Conservation (phyloP, 345 rosid genomes). For the Aquilaria malaccensis region DNA sequence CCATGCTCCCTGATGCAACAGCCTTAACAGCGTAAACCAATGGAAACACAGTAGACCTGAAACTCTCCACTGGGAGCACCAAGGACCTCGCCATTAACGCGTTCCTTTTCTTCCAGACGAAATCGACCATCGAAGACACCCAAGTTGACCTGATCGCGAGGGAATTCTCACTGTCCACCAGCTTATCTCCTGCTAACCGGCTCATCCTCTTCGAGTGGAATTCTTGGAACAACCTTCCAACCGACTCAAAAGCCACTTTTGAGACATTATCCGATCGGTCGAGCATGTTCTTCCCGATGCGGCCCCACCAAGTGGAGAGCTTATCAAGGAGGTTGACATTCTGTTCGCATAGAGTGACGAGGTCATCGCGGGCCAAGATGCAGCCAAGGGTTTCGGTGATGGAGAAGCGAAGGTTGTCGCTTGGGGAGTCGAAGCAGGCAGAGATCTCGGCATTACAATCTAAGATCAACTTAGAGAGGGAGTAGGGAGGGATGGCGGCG, state of each 20-base stretch:
- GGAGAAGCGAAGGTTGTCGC: slow-evolving; percentile 72
- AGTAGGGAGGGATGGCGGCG: slow-evolving; percentile 78
- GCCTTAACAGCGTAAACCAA: slow-evolving; percentile 83
- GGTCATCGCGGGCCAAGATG: slow-evolving; percentile 84
- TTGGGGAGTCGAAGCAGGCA: slow-evolving; percentile 65
- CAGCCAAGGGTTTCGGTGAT: slow-evolving; percentile 90
- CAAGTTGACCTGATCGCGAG: slow-evolving; percentile 84
- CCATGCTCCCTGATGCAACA: slow-evolving; percentile 78
- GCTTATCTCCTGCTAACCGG: slow-evolving; percentile 91
- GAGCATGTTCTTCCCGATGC: slow-evolving; percentile 80
- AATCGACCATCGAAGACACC: slow-evolving; percentile 84
- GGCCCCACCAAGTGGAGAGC: slow-evolving; percentile 83
- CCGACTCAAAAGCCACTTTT: slow-evolving; percentile 94
- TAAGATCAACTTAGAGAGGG: slow-evolving; percentile 70
- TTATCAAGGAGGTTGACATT: slow-evolving; percentile 75
- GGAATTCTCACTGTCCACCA: slow-evolving; percentile 90
- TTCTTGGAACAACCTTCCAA: slow-evolving; percentile 85
- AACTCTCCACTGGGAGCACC: slow-evolving; percentile 80
- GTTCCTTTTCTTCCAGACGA: slow-evolving; percentile 71
- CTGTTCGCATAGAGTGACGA: slow-evolving; percentile 81
- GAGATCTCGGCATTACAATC: slow-evolving; percentile 70
- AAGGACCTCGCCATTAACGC: slow-evolving; percentile 83
- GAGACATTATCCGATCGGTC: slow-evolving; percentile 80
- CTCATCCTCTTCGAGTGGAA: slow-evolving; percentile 91
- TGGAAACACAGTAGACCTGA: slow-evolving; percentile 81